Percentiles rank a stretch among this genome's conserved stretches.
Evolutionary conservation across 2,329 filamentous ascomycete species (phyloP).

Genomic region (Ceratocystiopsis brevicomis): DNA sequence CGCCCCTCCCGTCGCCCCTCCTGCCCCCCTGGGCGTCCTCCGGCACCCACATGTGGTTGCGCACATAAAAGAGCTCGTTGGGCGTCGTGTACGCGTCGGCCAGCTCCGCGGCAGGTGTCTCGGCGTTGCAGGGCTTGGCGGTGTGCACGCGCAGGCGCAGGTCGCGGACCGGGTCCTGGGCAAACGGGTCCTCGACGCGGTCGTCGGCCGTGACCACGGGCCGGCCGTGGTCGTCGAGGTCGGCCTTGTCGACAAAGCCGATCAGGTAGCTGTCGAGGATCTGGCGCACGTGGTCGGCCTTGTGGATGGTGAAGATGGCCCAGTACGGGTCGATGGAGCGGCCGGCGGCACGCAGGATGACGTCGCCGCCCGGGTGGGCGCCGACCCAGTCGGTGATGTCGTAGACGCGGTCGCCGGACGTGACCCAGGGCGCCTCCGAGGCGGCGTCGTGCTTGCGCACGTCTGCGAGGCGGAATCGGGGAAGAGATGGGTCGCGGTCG

Average conservation of each 20-base stretch:
- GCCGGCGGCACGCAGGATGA: slow-evolving; percentile 47
- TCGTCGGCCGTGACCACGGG: slow-evolving; percentile 23
- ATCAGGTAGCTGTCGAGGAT: slow-evolving; percentile 47
- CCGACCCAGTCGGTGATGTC: slow-evolving; percentile 51
- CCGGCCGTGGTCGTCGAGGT: slow-evolving; percentile 33
- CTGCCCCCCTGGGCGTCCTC: slow-evolving; percentile 16
- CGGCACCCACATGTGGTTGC: slow-evolving; percentile 47
- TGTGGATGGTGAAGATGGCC: slow-evolving; percentile 53
- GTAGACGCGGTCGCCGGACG: slow-evolving; percentile 45
- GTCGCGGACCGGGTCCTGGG: slow-evolving; percentile 33
- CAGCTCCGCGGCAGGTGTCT: slow-evolving; percentile 33
- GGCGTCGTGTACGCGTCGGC: slow-evolving; percentile 32
- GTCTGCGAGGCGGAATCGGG: slow-evolving; percentile 10
- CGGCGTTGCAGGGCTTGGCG: slow-evolving; percentile 39
- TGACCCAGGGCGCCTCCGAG: slow-evolving; percentile 35
- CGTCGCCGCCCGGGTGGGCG: slow-evolving; percentile 47
- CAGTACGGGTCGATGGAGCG: slow-evolving; percentile 48
- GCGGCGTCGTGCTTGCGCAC: slow-evolving; percentile 8
- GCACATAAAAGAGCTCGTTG: slow-evolving; percentile 37
- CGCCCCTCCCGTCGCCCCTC: slow-evolving; percentile 1
- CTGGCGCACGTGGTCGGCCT: slow-evolving; percentile 42
- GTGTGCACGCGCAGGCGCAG: slow-evolving; percentile 30
- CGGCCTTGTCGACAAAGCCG: slow-evolving; percentile 37
- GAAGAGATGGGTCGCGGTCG: slow-evolving; percentile 9
- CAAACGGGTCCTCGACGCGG: slow-evolving; percentile 41